A percentile compares a stretch with the other conserved stretches of the same genome.
These are phyloP conservation scores for Paraglomus brasilianum DNA, from an alignment of 192 early-diverging fungal species.

Conservation along the genomic window DNA sequence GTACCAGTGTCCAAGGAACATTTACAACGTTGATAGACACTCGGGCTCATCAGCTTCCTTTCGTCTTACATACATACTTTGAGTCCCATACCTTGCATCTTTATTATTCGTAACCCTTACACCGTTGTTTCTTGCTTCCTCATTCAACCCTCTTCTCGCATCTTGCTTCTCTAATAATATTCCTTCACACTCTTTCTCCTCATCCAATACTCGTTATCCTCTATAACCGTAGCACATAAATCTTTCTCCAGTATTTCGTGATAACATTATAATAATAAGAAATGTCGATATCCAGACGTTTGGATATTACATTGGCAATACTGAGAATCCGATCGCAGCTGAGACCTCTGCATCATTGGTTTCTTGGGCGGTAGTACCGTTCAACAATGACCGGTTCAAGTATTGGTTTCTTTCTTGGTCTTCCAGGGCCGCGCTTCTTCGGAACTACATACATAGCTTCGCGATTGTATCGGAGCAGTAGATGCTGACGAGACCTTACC, in stretches of 20 bases:
- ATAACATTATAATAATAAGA: slow-evolving; percentile 67
- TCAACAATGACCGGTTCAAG: too few relatives aligned
- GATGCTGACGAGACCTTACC: too few relatives aligned
- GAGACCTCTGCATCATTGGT: too few relatives aligned
- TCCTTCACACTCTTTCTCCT: slow-evolving; percentile 17
- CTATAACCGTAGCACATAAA: slow-evolving; percentile 31
- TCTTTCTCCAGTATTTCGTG: slow-evolving; percentile 62
- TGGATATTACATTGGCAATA: slow-evolving; percentile 55
- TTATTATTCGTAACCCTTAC: not conserved
- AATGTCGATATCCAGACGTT: slow-evolving; percentile 55
- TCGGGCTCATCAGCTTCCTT: not conserved
- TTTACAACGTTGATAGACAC: not conserved
- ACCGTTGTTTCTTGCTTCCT: not conserved
- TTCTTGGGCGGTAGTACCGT: too few relatives aligned
- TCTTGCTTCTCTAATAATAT: not conserved
- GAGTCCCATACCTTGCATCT: not conserved
- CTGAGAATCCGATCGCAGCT: slow-evolving; percentile 59
- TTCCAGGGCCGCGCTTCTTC: too few relatives aligned
- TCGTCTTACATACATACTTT: not conserved
- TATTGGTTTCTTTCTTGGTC: too few relatives aligned
- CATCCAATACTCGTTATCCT: slow-evolving; percentile 26
- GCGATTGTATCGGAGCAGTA: too few relatives aligned
- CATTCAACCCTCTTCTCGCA: not conserved
- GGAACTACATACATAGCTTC: too few relatives aligned
- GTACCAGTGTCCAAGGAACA: too few relatives aligned